Evolutionary conservation across 495 filamentous ascomycete species (phyloP).

Genomic region (Aspergillus incahuasiensis): DNA sequence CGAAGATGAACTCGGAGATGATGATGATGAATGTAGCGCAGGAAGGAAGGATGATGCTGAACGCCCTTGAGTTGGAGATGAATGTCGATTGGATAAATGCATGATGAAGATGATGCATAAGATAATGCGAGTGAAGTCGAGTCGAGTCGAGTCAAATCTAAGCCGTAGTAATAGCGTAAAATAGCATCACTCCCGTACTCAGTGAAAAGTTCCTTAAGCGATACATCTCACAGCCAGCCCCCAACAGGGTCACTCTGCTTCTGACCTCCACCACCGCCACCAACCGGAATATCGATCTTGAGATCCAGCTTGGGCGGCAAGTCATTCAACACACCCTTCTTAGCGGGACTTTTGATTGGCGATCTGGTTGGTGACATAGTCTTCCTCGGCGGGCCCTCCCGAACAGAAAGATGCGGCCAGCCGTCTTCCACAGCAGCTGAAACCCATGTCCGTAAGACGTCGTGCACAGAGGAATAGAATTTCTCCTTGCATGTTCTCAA

Average conservation of each 20-base stretch:
- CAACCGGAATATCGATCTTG: conserved; percentile 28
- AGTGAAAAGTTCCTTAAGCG: too few species aligned
- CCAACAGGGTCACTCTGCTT: conserved; percentile 25
- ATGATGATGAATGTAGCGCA: not conserved
- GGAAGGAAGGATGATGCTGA: conserved; percentile 9
- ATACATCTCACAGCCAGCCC: conserved; percentile 34
- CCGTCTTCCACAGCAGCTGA: conserved; percentile 79
- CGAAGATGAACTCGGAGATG: not conserved
- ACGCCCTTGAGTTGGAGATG: conserved; percentile 16
- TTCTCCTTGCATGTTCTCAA: conserved; percentile 95
- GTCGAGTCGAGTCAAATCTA: not conserved
- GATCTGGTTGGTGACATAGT: conserved; percentile 40
- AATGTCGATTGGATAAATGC: conserved; percentile 17
- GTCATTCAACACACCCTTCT: conserved; percentile 38
- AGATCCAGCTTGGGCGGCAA: conserved; percentile 40
- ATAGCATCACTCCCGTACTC: not conserved
- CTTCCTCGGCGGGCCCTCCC: conserved; percentile 59
- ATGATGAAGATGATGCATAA: conserved; percentile 4
- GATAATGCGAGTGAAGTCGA: not conserved
- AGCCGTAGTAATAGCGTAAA: not conserved
- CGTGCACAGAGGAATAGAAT: conserved; percentile 88
- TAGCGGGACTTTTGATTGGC: conserved; percentile 37
- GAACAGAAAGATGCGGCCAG: conserved; percentile 74
- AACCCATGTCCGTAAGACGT: conserved; percentile 84
- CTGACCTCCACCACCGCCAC: conserved; percentile 13